Conservation (phyloP, 2,329 filamentous ascomycete genomes). For the Nothophoma quercina region DNA sequence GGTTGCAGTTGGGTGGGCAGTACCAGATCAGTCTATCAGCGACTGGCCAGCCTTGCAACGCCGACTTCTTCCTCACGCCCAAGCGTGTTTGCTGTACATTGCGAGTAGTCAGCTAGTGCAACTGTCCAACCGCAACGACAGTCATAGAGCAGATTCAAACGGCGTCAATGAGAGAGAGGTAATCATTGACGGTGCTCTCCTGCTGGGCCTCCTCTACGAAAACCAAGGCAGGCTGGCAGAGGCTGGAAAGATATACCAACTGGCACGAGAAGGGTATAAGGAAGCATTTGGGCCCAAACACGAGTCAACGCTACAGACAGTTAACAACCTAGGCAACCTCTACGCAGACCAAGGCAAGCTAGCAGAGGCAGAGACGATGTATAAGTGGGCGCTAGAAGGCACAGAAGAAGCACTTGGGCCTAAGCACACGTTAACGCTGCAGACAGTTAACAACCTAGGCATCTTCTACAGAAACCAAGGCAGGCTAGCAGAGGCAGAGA, state of each 20-base stretch:
- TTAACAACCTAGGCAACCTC: neutral
- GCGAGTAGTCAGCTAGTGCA: neutral
- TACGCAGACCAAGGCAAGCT: neutral
- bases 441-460: neutral
- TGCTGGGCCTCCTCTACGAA: conserved; percentile 15
- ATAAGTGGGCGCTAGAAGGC: neutral
- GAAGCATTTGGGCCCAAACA: neutral
- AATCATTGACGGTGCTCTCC: conserved; percentile 26
- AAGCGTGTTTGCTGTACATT: conserved; percentile 11
- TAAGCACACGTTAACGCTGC: neutral
- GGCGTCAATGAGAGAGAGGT: conserved; percentile 24
- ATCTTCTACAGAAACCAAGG: neutral
- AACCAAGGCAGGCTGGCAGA: neutral
- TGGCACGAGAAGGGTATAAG: neutral
- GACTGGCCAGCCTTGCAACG: conserved; percentile 21
- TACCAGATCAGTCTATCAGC: conserved; percentile 14
- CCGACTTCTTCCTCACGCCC: conserved; percentile 28
- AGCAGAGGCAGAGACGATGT: neutral
- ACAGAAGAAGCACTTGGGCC: neutral
- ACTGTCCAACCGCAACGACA: neutral
- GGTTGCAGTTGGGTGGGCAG: conserved; percentile 21
- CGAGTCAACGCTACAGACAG: neutral
- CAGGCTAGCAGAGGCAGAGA: neutral
- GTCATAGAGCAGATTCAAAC: conserved; percentile 18
- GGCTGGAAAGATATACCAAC: neutral